phyloP scores from a whole-genome alignment of 1,284 basidiomycete species.

The Malassezia equina region DNA sequence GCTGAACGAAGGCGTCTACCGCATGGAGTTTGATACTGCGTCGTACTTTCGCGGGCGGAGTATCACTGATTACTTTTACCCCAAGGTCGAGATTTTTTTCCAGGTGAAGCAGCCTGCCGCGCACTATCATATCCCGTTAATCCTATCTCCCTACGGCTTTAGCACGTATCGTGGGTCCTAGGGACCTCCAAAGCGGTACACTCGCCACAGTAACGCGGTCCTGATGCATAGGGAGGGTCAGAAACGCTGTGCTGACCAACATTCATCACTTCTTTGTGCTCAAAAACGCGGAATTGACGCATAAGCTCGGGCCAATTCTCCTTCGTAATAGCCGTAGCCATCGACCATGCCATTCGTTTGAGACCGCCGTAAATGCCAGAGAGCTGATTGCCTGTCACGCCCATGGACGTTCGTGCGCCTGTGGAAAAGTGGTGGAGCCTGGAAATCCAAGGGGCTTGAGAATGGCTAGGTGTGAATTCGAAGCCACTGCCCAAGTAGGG shows the following conservation, averaged over 20 bases:
- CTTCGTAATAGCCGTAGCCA: constrained; percentile 9
- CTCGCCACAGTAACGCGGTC: neutral
- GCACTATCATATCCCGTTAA: constrained; percentile 11
- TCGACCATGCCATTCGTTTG: constrained; percentile 11
- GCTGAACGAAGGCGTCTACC: neutral
- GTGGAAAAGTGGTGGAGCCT: constrained; percentile 12
- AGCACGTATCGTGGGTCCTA: constrained; percentile 13
- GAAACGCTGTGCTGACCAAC: neutral
- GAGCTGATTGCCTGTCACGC: constrained; percentile 10
- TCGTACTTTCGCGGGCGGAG: neutral
- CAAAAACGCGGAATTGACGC: constrained; percentile 6
- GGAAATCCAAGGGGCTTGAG: neutral
- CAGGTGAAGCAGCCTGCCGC: neutral
- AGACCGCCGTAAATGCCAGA: constrained; percentile 11
- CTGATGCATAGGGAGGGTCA: constrained; percentile 3
- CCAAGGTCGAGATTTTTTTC: neutral
- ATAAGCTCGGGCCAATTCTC: constrained; percentile 11
- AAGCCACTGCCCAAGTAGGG: constrained; percentile 8
- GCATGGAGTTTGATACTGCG: constrained; percentile 2
- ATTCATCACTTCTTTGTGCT: constrained; percentile 3
- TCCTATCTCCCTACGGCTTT: constrained; percentile 8
- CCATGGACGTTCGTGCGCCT: constrained; percentile 9
- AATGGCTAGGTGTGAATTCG: constrained; percentile 1
- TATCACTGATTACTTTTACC: neutral
- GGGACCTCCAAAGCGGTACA: neutral